Percentiles rank a stretch among this genome's conserved stretches.
Evolutionary conservation across 2,329 filamentous ascomycete species (phyloP).

Genomic region (Rhytidhysteron rufulum): DNA sequence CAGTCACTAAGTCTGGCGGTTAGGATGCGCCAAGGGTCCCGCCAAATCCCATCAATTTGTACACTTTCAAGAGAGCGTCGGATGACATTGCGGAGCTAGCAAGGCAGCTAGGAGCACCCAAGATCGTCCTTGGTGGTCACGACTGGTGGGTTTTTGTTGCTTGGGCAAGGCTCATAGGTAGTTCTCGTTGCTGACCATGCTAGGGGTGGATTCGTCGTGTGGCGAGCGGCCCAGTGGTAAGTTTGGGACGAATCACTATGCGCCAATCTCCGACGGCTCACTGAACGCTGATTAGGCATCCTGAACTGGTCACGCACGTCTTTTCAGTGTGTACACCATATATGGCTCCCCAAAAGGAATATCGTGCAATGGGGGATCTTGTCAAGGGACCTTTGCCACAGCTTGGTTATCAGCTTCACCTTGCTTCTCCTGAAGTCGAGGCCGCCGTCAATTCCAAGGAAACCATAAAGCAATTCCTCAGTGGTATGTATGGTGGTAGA

Average conservation of each 20-base stretch:
- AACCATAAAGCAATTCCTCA: conserved; percentile 67
- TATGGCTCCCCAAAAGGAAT: conserved; percentile 50
- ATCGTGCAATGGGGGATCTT: conserved; percentile 56
- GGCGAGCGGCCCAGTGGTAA: conserved; percentile 66
- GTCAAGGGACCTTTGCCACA: conserved; percentile 59
- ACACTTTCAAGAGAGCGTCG: conserved; percentile 67
- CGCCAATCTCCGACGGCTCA: background rate
- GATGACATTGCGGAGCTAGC: conserved; percentile 74
- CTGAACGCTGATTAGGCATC: conserved; percentile 45
- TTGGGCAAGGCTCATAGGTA: background rate
- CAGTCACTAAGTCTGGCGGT: conserved; percentile 12
- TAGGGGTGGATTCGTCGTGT: conserved; percentile 73
- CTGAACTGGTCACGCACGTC: conserved; percentile 66
- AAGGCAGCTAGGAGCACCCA: conserved; percentile 49
- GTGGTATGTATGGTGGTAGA: conserved; percentile 65
- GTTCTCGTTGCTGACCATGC: conserved; percentile 5
- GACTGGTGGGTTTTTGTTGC: conserved; percentile 59
- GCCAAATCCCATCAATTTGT: conserved; percentile 59
- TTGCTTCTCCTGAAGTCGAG: conserved; percentile 60
- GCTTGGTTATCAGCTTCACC: conserved; percentile 81
- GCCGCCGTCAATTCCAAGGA: conserved; percentile 49
- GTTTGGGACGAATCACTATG: background rate
- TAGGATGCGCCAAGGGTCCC: conserved; percentile 50
- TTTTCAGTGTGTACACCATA: conserved; percentile 83
- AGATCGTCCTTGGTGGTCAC: conserved; percentile 81